These are phyloP conservation scores for Sungouiella blattae DNA, from an alignment of 805 yeast genomes.

Conservation along the genomic window DNA sequence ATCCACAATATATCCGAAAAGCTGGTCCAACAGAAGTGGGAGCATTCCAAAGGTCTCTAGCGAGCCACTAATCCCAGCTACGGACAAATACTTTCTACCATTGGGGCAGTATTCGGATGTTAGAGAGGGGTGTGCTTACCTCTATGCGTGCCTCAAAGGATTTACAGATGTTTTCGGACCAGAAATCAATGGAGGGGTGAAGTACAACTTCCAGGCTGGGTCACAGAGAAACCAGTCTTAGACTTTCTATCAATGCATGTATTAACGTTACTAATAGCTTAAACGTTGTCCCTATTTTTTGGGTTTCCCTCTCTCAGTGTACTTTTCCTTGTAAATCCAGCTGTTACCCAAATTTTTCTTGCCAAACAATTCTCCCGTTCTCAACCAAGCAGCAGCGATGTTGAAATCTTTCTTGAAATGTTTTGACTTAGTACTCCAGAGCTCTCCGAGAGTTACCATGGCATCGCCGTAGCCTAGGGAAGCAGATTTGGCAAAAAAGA, in stretches of 20 bases:
- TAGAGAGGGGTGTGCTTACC: conserved; percentile 29
- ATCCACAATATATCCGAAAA: conserved; percentile 27
- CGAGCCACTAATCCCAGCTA: conserved; percentile 18
- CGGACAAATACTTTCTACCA: conserved; percentile 32
- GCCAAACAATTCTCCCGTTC: conserved; percentile 63
- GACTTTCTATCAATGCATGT: background rate
- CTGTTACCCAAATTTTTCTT: conserved; percentile 60
- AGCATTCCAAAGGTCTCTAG: background rate
- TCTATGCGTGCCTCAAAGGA: conserved; percentile 29
- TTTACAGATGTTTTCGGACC: conserved; percentile 22
- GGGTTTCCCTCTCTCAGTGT: conserved; percentile 22
- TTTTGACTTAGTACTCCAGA: conserved; percentile 60
- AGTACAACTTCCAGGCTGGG: conserved; percentile 12
- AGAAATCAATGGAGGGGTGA: conserved; percentile 10
- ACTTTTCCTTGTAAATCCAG: conserved; percentile 75
- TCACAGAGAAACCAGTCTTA: too few species aligned
- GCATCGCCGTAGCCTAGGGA: conserved; percentile 66
- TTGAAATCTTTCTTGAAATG: conserved; percentile 53
- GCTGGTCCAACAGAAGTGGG: conserved; percentile 23
- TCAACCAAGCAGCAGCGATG: conserved; percentile 67
- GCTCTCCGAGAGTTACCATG: conserved; percentile 63
- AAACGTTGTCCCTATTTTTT: background rate
- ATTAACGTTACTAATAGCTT: background rate
- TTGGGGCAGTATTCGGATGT: conserved; percentile 34
- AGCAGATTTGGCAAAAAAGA: conserved; percentile 61